phyloP scores from a whole-genome alignment of 1,284 basidiomycete genomes.

The Blastosporella zonata region DNA sequence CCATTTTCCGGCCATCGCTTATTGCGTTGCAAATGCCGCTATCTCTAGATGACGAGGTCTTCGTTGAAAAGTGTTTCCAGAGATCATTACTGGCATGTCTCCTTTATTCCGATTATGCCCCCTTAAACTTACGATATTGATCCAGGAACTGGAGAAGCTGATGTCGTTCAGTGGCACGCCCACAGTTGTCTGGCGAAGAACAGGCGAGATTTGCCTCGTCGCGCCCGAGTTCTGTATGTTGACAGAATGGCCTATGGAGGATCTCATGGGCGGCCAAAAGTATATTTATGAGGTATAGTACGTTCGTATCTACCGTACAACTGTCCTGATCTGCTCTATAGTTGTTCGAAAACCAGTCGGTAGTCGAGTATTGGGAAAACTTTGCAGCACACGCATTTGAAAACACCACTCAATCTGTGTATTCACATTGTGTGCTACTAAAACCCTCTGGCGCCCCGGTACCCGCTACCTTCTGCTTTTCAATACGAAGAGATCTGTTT shows the following conservation, averaged over 20 bases:
- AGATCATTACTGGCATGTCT: slow-evolving; percentile 78
- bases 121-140: slow-evolving; percentile 12
- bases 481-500: slow-evolving; percentile 87
- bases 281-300: slow-evolving; percentile 83
- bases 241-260: slow-evolving; percentile 84
- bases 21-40: slow-evolving; percentile 97
- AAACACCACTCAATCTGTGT: slow-evolving; percentile 93
- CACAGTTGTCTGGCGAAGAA: slow-evolving; percentile 97
- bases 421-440: slow-evolving; percentile 84
- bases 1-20: slow-evolving; percentile 91
- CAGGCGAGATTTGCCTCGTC: slow-evolving; percentile 96
- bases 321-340: slow-evolving; percentile 27
- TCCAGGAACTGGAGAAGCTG: slow-evolving; percentile 91
- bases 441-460: slow-evolving; percentile 82
- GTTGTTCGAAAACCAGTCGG: slow-evolving; percentile 88
- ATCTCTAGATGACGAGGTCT: slow-evolving; percentile 90
- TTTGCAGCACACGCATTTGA: slow-evolving; percentile 95
- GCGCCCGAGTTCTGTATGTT: slow-evolving; percentile 96
- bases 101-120: slow-evolving; percentile 7
- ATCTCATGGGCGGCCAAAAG: slow-evolving; percentile 75
- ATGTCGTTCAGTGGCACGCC: slow-evolving; percentile 98
- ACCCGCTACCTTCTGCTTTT: slow-evolving; percentile 90
- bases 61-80: slow-evolving; percentile 95
- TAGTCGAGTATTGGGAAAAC: slow-evolving; percentile 94
- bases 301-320: slow-evolving; percentile 5